Evolutionary conservation across 2,329 filamentous ascomycete species (phyloP), one percentile per base, ranked within the genome.

Genomic region (Colletotrichum chrysophilum): DNA sequence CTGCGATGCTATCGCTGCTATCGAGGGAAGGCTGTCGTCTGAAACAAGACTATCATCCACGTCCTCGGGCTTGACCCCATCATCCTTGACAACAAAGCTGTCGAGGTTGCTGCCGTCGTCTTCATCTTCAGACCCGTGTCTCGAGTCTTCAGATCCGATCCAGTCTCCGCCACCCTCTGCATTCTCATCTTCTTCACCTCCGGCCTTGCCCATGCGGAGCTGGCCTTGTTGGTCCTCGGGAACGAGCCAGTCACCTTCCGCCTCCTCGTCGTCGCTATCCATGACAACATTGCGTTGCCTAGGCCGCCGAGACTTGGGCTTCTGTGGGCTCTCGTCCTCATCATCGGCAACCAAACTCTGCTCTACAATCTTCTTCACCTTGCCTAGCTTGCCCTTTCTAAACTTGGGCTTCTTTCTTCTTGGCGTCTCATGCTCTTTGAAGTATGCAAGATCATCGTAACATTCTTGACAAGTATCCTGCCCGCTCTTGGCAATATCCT

Each of bases 161-260:
- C 92, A 95, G 72, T 97, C 94, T 26, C 95, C 96, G 5, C 94
- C 95, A 3, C 95, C 95, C 82, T 98, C 96, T 4, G 94, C 95
- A 81, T 98, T 92, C 83, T 98, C 95, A 77, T 98, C 95, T 68
- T 95, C 94, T n/a, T 92, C 91, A 5, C 94, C 95, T n/a, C 95
- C 95, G 60, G 94, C 94, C 81, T 93, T 94, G 64, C 94, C 95
- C 18, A 96, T 88, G n/a, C 88, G 87, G 5, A 93, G 81, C 1
- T 88, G 81, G 0, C 89, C 88, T 60, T 90, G 92, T 80, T 97
- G 88, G 12, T 91, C 88, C 73, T 94, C 92, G 0, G 92, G 89
- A 5, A 96, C 94, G 56, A 98, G 87, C 96, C 96, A 98, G 79
- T 94, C 94, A 14, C 91, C 95, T 73, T 94, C 92, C 7, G 90